Percentiles rank a stretch among this genome's conserved stretches.
Conservation (phyloP, 495 filamentous ascomycete genomes). For the Parathielavia appendiculata region DNA sequence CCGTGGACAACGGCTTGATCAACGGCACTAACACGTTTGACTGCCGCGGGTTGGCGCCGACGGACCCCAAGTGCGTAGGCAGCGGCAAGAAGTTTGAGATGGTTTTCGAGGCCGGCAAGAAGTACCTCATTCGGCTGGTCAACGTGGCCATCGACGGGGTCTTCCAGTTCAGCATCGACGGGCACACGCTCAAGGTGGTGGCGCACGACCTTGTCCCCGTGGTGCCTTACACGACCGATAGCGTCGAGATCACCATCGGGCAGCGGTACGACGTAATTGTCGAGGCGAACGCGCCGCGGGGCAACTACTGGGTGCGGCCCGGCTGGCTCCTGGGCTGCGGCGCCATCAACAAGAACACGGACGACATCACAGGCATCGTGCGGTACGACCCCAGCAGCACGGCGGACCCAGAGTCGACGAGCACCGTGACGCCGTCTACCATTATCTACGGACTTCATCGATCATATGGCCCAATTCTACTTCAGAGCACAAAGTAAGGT, state of each 20-base stretch:
- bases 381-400: conserved; percentile 40
- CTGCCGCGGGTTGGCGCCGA: conserved; percentile 25
- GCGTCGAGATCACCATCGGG: conserved; percentile 54
- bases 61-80: conserved; percentile 25
- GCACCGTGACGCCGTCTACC: neutral
- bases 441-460: no score
- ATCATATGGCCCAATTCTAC: no score
- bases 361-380: conserved; percentile 53
- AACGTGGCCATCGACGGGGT: conserved; percentile 43
- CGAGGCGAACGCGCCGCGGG: conserved; percentile 45
- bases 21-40: conserved; percentile 37
- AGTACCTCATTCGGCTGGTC: conserved; percentile 50
- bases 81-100: conserved; percentile 5
- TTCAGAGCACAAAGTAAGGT: no score
- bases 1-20: conserved; percentile 26
- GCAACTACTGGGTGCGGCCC: conserved; percentile 52
- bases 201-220: conserved; percentile 50
- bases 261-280: conserved; percentile 68
- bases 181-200: conserved; percentile 49
- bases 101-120: conserved; percentile 36
- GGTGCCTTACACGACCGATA: conserved; percentile 42
- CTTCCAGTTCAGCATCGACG: conserved; percentile 43
- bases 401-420: neutral
- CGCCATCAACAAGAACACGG: conserved; percentile 22
- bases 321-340: conserved; percentile 40